These are phyloP conservation scores for Geranium brycei DNA, from an alignment of 345 rosid species.

Conservation along the genomic window DNA sequence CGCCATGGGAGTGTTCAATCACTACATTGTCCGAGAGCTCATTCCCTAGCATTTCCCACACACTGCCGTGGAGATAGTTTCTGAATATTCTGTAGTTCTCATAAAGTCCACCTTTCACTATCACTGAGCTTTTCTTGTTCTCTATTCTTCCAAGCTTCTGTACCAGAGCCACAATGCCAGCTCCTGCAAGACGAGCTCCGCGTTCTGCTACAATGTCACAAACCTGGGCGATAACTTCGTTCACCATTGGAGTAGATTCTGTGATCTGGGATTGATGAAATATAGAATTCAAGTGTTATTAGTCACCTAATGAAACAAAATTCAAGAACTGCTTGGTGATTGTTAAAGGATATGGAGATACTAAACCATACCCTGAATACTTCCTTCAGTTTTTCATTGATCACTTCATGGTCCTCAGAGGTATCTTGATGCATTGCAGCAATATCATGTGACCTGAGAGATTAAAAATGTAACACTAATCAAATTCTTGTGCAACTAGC, in stretches of 20 bases:
- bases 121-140: constrained; percentile 35
- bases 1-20: constrained; percentile 40
- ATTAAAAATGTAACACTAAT: background rate
- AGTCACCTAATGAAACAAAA: no score
- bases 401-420: constrained; percentile 33
- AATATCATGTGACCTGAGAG: constrained; percentile 41
- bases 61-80: constrained; percentile 47
- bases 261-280: constrained; percentile 22
- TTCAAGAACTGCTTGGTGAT: no score
- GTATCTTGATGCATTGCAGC: constrained; percentile 70
- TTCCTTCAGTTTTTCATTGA: constrained; percentile 35
- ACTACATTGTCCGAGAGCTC: constrained; percentile 43
- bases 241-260: constrained; percentile 25
- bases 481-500: no score
- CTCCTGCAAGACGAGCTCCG: constrained; percentile 53
- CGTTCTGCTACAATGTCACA: constrained; percentile 54
- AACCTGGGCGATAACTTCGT: constrained; percentile 47
- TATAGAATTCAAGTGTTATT: background rate
- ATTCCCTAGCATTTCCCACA: constrained; percentile 63
- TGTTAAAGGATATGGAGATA: background rate
- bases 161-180: constrained; percentile 50
- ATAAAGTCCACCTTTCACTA: constrained; percentile 55
- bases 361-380: constrained; percentile 30
- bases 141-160: constrained; percentile 52
- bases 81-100: constrained; percentile 48